Base-by-base conservation (phyloP, 1,139 yeast genomes). In the Candida sojae region DNA sequence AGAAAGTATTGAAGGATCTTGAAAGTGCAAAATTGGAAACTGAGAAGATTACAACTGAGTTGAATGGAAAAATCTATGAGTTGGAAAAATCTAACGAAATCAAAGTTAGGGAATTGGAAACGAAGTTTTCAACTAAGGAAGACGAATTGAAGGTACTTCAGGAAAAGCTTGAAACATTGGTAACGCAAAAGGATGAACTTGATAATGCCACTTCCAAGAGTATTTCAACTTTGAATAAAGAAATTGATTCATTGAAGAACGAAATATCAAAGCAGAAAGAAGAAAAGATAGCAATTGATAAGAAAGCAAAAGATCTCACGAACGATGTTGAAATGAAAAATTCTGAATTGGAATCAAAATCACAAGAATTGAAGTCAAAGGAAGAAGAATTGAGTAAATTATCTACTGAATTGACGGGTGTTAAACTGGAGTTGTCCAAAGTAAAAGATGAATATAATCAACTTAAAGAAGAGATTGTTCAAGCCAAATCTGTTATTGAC, bases 101-200 rank as follows among this genome's bases (percentile, higher is more conserved):
- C 26, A 48, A 51, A 30, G 36, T 53, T 7, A 46, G 47, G 23
- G 47, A 48, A 8, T 23, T 48, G 7, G 42, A 38, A 12, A 3
- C 36, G 6, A 6, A 12, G 25, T 37, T 55, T 26, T 23, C 40
- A 3, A 44, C 33, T 3, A 46, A 55, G 21, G 30, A 47, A 6
- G 39, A 43, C 10, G 43, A 45, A 11, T 34, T 49, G 7, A 48
- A 51, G 29, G 40, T 29, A 12, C 41, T 48, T 6, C 48, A 53
- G 8, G 40, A 33, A 8, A 25, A 40, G 11, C 31, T 39, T 31
- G 36, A 32, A 4, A 34, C 30, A 2, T 21, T 21, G 2, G 5
- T 32, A 17, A 29, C 31, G 13, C 43, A 44, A 29, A 45, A 45
- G 36, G 39, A 45, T 12, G 39, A 32, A 9, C n/a, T 41, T 3